A percentile compares a stretch with the other conserved stretches of the same genome.
These are phyloP conservation scores for Nemania abortiva DNA, from an alignment of 2,329 filamentous ascomycete species.

Conservation along the genomic window DNA sequence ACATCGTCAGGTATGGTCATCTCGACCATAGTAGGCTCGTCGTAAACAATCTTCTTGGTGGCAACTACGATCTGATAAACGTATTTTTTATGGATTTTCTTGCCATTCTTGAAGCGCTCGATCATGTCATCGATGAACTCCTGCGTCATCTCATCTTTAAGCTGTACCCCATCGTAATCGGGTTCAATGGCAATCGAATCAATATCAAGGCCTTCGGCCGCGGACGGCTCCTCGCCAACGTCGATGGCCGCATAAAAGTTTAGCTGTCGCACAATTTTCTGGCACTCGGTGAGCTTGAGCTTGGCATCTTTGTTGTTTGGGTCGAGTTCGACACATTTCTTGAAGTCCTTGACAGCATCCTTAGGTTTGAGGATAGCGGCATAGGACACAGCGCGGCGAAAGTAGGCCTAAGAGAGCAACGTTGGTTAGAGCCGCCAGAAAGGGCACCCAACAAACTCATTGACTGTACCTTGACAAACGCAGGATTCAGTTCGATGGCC, in stretches of 20 bases:
- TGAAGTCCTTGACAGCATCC: conserved; percentile 93
- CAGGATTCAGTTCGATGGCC: conserved; percentile 88
- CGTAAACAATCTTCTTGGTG: conserved; percentile 88
- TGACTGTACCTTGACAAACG: conserved; percentile 82
- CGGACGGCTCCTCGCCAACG: conserved; percentile 90
- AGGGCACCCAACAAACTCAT: neutral
- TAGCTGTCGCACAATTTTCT: conserved; percentile 91
- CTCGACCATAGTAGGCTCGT: conserved; percentile 97
- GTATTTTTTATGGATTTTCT: conserved; percentile 96
- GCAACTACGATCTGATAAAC: conserved; percentile 96
- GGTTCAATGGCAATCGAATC: conserved; percentile 86
- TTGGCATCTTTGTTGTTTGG: conserved; percentile 91
- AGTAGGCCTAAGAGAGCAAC: conserved; percentile 77
- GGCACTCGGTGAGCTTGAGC: conserved; percentile 90
- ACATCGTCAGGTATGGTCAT: conserved; percentile 82
- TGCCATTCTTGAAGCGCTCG: conserved; percentile 92
- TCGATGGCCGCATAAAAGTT: conserved; percentile 97
- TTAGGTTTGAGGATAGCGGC: conserved; percentile 90
- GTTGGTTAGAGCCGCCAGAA: conserved; percentile 26
- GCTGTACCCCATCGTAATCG: conserved; percentile 83
- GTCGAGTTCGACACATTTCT: conserved; percentile 86
- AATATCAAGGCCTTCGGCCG: conserved; percentile 88
- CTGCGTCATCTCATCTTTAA: conserved; percentile 88
- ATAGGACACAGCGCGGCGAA: conserved; percentile 90
- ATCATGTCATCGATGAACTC: conserved; percentile 99